Conservation (phyloP, 2,329 filamentous ascomycete genomes). For the Fusarium verrucosum region DNA sequence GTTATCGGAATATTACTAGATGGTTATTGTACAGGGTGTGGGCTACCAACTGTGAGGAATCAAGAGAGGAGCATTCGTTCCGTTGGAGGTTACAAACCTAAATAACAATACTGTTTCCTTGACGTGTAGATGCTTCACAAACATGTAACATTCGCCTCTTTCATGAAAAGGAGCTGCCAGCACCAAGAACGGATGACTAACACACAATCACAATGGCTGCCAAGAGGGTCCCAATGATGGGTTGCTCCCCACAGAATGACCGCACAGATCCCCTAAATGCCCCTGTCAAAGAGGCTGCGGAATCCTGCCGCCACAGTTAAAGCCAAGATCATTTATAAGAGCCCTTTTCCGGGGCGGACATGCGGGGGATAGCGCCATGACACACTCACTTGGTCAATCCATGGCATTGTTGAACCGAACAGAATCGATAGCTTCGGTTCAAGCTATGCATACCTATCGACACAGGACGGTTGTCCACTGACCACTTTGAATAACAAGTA, state of each 20-base stretch:
- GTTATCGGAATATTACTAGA: background rate
- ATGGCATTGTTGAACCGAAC: conserved; percentile 22
- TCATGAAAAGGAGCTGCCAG: background rate
- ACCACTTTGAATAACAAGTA: conserved; percentile 7
- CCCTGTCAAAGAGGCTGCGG: conserved; percentile 43
- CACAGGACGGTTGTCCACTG: conserved; percentile 8
- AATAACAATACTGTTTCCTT: background rate
- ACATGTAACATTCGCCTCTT: background rate
- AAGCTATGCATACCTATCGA: conserved; percentile 27
- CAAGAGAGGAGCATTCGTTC: background rate
- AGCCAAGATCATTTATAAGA: conserved; percentile 37
- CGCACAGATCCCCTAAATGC: conserved; percentile 26
- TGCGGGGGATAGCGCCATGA: conserved; percentile 27
- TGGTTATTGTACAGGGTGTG: background rate
- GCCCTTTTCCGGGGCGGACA: conserved; percentile 44
- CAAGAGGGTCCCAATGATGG: background rate
- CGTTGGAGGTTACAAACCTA: background rate
- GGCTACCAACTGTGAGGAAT: background rate
- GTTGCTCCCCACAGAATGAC: conserved; percentile 4
- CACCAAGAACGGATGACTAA: background rate
- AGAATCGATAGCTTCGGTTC: conserved; percentile 36
- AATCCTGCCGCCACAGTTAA: conserved; percentile 43
- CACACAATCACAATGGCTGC: background rate
- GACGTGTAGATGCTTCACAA: background rate
- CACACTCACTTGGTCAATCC: conserved; percentile 18